Conservation (phyloP, 768 basidiomycete species). For the Termitomyces titanicus region DNA sequence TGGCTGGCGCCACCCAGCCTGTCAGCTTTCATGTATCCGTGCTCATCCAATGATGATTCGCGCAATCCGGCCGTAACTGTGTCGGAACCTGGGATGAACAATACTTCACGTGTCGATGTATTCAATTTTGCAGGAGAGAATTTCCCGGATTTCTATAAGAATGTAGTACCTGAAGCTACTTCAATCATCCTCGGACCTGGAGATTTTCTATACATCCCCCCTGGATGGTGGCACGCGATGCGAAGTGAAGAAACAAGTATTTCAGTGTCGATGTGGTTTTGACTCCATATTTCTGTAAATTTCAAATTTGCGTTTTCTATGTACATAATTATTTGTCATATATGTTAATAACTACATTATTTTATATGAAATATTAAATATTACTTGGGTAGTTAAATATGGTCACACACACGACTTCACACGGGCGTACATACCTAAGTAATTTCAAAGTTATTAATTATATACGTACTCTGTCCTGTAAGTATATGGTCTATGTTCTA, state of each 20-base stretch:
- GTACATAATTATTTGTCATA: too few relatives aligned
- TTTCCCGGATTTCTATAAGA: constrained; percentile 51
- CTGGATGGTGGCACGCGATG: constrained; percentile 95
- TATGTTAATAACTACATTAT: neutral
- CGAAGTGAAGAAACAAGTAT: constrained; percentile 78
- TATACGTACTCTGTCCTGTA: too few relatives aligned
- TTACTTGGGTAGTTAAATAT: neutral
- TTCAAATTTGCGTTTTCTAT: too few relatives aligned
- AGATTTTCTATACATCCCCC: constrained; percentile 86
- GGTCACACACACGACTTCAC: neutral
- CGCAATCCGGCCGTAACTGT: constrained; percentile 37
- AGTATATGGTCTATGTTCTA: neutral
- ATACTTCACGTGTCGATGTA: constrained; percentile 84
- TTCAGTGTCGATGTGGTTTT: constrained; percentile 93
- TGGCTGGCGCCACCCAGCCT: constrained; percentile 82
- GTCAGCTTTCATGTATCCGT: constrained; percentile 59
- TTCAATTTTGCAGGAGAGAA: constrained; percentile 37
- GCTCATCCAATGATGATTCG: constrained; percentile 21
- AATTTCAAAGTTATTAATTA: too few relatives aligned
- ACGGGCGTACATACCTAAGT: too few relatives aligned
- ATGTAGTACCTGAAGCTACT: constrained; percentile 59
- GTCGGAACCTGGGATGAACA: constrained; percentile 53
- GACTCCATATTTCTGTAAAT: neutral
- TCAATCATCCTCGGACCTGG: constrained; percentile 70
- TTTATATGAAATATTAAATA: too few relatives aligned